phyloP scores from a whole-genome alignment of 1,284 basidiomycete species.

The Schizophyllum amplum region DNA sequence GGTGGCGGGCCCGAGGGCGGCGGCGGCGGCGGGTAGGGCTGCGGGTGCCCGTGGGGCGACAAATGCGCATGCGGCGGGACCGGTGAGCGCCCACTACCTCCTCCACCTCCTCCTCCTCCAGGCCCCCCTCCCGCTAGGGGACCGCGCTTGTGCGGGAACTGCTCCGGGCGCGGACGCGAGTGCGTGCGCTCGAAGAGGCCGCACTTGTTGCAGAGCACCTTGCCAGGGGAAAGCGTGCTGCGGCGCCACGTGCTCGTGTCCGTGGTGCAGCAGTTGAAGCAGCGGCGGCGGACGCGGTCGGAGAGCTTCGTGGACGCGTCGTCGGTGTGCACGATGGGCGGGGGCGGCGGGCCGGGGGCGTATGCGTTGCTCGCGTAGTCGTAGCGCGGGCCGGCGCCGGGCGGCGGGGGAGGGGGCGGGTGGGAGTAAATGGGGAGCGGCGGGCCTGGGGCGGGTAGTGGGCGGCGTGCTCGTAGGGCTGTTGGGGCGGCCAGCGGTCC shows the following conservation, averaged over 20 bases:
- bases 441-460: not conserved
- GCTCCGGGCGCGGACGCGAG: slow-evolving; percentile 71
- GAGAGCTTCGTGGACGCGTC: slow-evolving; percentile 71
- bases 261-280: slow-evolving; percentile 79
- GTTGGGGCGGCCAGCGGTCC: not conserved
- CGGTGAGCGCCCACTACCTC: not conserved
- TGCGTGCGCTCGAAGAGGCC: slow-evolving; percentile 78
- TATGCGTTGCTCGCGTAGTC: not conserved
- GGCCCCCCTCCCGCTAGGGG: slow-evolving; percentile 37
- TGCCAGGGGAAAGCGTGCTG: slow-evolving; percentile 68
- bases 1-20: no score
- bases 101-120: no score
- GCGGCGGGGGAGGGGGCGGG: no score
- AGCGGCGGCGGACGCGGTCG: slow-evolving; percentile 63
- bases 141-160: slow-evolving; percentile 73
- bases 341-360: slow-evolving; percentile 19
- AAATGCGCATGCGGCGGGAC: not conserved
- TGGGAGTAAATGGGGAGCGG: not conserved
- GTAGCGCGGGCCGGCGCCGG: not conserved
- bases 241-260: slow-evolving; percentile 77
- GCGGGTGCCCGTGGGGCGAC: not conserved
- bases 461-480: not conserved
- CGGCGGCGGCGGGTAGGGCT: no score
- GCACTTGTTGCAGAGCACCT: slow-evolving; percentile 85
- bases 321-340: slow-evolving; percentile 52